Conservation (phyloP, 345 rosid genomes). For the Pistacia atlantica region DNA sequence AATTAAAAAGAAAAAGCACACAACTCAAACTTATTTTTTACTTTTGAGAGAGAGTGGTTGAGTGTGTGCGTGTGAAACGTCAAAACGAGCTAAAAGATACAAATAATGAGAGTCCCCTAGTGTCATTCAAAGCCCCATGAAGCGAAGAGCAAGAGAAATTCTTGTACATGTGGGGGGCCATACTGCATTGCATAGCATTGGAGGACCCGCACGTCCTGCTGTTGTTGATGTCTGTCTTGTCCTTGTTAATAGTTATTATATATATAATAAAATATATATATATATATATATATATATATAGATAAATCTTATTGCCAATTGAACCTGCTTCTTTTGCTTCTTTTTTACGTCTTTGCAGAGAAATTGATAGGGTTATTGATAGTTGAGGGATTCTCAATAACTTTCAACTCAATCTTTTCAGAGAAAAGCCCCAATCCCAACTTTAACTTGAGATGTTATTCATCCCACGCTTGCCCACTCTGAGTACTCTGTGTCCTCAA, state of each 20-base stretch:
- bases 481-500: constrained; percentile 22
- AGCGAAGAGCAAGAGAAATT: constrained; percentile 2
- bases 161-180: not conserved
- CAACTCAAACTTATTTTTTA: too few species aligned
- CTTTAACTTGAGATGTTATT: constrained; percentile 18
- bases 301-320: constrained; percentile 7
- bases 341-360: constrained; percentile 55
- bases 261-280: not conserved
- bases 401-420: constrained; percentile 12
- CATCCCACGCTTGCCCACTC: constrained; percentile 25
- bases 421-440: constrained; percentile 14
- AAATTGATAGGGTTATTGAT: constrained; percentile 25
- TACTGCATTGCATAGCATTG: constrained; percentile 9
- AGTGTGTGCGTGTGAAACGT: constrained; percentile 12
- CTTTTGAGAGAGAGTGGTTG: not conserved
- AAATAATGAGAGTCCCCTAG: constrained; percentile 9
- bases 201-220: constrained; percentile 19
- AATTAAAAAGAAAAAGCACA: not conserved
- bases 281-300: not conserved
- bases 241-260: constrained; percentile 6
- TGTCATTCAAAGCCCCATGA: constrained; percentile 21
- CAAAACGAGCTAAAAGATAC: constrained; percentile 9
- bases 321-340: constrained; percentile 48
- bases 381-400: constrained; percentile 38
- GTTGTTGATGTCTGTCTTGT: constrained; percentile 14